Evolutionary conservation across 2,329 filamentous ascomycete species (phyloP), one percentile per base, ranked within the genome.

Genomic region (Neofusicoccum kwambonambiense): DNA sequence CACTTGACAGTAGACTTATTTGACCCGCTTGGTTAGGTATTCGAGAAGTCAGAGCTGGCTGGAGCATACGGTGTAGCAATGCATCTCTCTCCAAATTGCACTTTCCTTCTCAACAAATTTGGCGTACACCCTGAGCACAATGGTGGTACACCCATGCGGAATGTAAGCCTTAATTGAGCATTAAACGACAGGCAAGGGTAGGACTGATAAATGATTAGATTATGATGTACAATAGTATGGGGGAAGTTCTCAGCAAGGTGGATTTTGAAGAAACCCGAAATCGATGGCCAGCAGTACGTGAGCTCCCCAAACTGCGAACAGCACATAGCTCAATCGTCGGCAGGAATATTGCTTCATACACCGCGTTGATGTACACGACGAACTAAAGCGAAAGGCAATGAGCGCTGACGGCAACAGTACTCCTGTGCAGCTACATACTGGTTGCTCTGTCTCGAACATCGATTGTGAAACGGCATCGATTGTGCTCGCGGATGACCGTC

Each of bases 31-130:
- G 13, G 45, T 11, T 60, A 85, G 81, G 65, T 87, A 0, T 84
- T 81, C 56, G 86, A 89, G 68, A 82, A 86, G 70, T 87, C 85
- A 0, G 76, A 77, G 1, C 82, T 88, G 34, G 81, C 82, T 11
- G 82, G 78, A 58, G 86, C 89, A 72, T 75, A 80, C 1, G 87
- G 87, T 0, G 86, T 87, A 4, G 87, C 87, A 0, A 81, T 89
- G 19, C 86, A 89, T 69, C 72, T 89, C 3, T 82, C 84, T 0
- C 86, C 87, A 0, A 90, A 90, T 69, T 77, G 81, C 1, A 87
- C 88, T 71, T 84, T 85, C 0, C 73, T 89, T 2, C 75, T 89
- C 3, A 73, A 75, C 12, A 74, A 79, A 39, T 72, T 83, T 54
- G 81, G 82, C 0, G 67, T 84, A 1, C 71, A 75, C 56, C 75